These are phyloP conservation scores for Kodamaea hsintzibuensis DNA, from an alignment of 805 yeast species.

Conservation along the genomic window DNA sequence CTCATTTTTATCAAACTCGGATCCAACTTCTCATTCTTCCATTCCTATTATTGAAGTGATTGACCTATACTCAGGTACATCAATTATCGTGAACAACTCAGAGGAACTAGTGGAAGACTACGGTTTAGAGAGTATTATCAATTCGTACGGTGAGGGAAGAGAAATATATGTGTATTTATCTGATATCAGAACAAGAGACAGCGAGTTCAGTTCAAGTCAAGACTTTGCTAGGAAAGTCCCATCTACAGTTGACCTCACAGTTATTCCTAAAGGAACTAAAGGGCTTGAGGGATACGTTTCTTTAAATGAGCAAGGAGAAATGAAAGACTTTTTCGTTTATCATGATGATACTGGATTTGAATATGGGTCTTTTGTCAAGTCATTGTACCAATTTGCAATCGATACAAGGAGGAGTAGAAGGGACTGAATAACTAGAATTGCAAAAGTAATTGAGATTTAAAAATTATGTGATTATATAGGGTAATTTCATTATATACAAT, in stretches of 20 bases:
- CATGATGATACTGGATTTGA: slow-evolving; percentile 17
- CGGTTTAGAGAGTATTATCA: slow-evolving; percentile 4
- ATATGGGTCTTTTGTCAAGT: slow-evolving; percentile 12
- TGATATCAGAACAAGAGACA: not conserved
- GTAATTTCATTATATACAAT: too few species aligned
- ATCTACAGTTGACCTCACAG: slow-evolving; percentile 15
- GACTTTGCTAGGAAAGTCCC: slow-evolving; percentile 14
- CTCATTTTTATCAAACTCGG: slow-evolving; percentile 12
- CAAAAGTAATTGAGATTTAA: too few species aligned
- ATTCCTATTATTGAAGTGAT: not conserved
- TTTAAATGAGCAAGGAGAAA: not conserved
- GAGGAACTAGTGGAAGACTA: not conserved
- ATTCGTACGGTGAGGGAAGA: slow-evolving; percentile 2
- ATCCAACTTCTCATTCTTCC: not conserved
- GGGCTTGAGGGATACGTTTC: not conserved
- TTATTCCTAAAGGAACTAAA: slow-evolving; percentile 11
- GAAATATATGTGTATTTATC: slow-evolving; percentile 13
- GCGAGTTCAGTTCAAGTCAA: not conserved
- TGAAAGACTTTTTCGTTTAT: slow-evolving; percentile 9
- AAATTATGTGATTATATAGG: too few species aligned
- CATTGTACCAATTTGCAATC: slow-evolving; percentile 16
- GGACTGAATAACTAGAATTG: not conserved
- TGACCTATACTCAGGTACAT: not conserved
- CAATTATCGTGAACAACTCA: not conserved
- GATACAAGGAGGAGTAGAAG: not conserved